Base-by-base conservation (phyloP, 2,329 filamentous ascomycete genomes). In the Dothideomycetes sp. region DNA sequence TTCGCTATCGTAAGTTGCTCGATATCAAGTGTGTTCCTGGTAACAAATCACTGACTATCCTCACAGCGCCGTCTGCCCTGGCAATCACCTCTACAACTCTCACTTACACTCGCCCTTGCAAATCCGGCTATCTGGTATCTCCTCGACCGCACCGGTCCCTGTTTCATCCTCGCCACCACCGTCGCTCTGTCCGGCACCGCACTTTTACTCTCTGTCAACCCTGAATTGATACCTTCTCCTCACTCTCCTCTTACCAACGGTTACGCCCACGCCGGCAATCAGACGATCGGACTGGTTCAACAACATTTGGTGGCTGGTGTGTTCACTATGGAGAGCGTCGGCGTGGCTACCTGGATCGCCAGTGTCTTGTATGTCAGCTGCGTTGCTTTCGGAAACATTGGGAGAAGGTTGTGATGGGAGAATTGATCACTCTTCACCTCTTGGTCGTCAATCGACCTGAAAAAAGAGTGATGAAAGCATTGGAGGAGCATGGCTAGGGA, bases 41-140 rank as follows among this genome's bases (percentile, higher is more conserved):
- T 8, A 11, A 12, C 7, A 11, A 4, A 16, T 23, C 28, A 13
- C 38, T 41, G 32, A 33, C 46, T 45, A 35, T 37, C 22, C 32
- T 33, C 33, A 33, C 52, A 93, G 85, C 81, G 91, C 49, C 85
- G 84, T 61, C 75, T 95, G 8, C 84, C 86, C 1, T 98, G 91
- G 91, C 76, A 88, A 53, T 95, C 88, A 7, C 91, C 87, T 1
- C 76, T 94, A n/a, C 91, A 98, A 62, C 79, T 93, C 15, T 93
- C 88, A 1, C 63, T 93, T 18, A 91, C 88, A 1, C 78, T 98
- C 34, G 84, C 87, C 16, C 76, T 96, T 45, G 85, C 83, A 15
- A 96, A 96, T 58, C 89, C 91, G 1, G 82, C 91, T 8, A 68
- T 98, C 13, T 98, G 91, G 91, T 98, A 94, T 63, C 71, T 96